Evolutionary conservation across 805 yeast species (phyloP), one percentile per base, ranked within the genome.

Genomic region (Suhomyces sp.): DNA sequence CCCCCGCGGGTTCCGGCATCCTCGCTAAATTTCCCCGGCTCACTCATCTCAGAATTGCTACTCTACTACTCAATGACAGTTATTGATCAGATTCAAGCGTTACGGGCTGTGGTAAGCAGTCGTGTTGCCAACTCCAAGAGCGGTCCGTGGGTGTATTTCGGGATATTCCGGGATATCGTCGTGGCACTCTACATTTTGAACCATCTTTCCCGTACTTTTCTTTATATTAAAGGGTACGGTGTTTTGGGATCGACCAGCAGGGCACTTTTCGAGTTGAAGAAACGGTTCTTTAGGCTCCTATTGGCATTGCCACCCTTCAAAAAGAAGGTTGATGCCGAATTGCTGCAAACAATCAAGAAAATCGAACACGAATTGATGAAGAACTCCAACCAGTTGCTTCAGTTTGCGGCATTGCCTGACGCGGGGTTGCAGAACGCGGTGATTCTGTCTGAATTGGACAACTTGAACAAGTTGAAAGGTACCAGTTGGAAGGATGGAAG

Each of bases 401-500:
- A 79, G 56, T 82, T 80, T 61, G 64, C 68, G 1, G 52, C 54
- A 35, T 67, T 93, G 4, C 98, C 98, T 0, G 63, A 60, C 1
- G 44, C 61, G 0, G 97, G 97, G 0, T 64, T 88, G 49, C 36
- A 78, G 1, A 73, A 77, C 13, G 68, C 65, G 1, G 69, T 68
- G 17, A 79, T 94, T 8, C 50, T 77, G 27, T 61, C 61, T 0
- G 83, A 85, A 53, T 70, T 94, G 53, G 80, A 82, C 35, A 67
- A 70, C 29, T 70, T 83, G 29, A 71, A 76, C 36, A 54, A 63
- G 0, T 63, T 91, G 58, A 79, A 84, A 52, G 90, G 88, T 58
- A 76, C 90, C 1, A 86, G 85, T 52, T 93, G 97, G 97, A 80
- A 85, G 64, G 76, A 78, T 42, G 99, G 99, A 5, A 79, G 84